These are phyloP conservation scores for Kalanchoe fedtschenkoi DNA, from an alignment of 164 flowering plant genomes.

Conservation along the genomic window DNA sequence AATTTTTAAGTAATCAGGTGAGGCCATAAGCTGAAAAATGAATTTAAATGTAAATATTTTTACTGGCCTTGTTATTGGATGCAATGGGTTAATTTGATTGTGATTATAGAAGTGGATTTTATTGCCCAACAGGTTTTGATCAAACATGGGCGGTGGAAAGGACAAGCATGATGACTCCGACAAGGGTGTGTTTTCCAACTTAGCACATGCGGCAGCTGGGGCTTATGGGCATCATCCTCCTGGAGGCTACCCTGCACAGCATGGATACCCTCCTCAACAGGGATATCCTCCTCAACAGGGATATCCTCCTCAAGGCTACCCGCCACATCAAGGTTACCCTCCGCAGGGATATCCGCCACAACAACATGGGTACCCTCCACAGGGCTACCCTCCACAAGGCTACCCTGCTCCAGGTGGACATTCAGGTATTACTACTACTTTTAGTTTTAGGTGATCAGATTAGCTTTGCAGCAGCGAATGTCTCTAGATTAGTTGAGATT, in stretches of 20 bases:
- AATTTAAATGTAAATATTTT: too few species aligned
- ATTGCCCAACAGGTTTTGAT: not conserved
- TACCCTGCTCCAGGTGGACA: not conserved
- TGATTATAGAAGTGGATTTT: too few species aligned
- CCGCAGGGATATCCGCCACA: slow-evolving; percentile 7
- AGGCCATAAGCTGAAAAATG: too few species aligned
- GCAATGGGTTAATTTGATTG: too few species aligned
- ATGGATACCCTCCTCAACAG: not conserved
- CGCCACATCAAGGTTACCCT: slow-evolving; percentile 15
- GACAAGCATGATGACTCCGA: not conserved
- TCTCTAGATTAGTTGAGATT: not conserved
- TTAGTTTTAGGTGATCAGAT: not conserved
- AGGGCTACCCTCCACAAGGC: slow-evolving; percentile 7
- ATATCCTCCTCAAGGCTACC: slow-evolving; percentile 15
- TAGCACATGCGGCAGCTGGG: slow-evolving; percentile 7
- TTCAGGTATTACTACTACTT: not conserved
- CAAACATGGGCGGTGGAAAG: not conserved
- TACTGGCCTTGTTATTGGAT: too few species aligned
- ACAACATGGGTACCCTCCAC: not conserved
- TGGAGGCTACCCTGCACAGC: too few species aligned
- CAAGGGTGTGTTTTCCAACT: not conserved
- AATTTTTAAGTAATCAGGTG: too few species aligned
- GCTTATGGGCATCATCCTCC: slow-evolving; percentile 30
- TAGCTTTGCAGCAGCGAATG: not conserved
- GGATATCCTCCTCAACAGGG: slow-evolving; percentile 24